Percentiles rank a stretch among this genome's conserved stretches.
Evolutionary conservation across 495 filamentous ascomycete genomes (phyloP).

Genomic region (Penicillium malachiteum): DNA sequence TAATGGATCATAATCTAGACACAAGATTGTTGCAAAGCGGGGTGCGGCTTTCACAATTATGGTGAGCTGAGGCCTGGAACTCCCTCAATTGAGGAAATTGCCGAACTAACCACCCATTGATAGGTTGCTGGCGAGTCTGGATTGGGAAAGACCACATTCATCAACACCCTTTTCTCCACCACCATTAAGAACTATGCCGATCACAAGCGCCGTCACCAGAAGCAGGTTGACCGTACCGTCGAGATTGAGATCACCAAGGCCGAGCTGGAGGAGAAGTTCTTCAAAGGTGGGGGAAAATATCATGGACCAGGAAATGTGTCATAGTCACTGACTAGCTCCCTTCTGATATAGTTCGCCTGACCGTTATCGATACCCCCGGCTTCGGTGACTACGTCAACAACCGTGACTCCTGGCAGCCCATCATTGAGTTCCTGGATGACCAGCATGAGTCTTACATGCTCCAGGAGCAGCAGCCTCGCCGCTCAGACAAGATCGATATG

Average conservation of each 20-base stretch:
- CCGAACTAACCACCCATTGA: conserved; percentile 29
- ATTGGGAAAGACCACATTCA: conserved; percentile 98
- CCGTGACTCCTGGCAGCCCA: conserved; percentile 98
- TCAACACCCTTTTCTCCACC: conserved; percentile 99
- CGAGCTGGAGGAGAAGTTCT: conserved; percentile 99
- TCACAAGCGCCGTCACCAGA: conserved; percentile 96
- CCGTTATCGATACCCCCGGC: conserved; percentile 97
- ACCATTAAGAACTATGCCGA: conserved; percentile 99
- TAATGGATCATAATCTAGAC: conserved; percentile 51
- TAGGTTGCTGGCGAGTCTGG: conserved; percentile 98
- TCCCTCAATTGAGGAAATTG: not conserved
- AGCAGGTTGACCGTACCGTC: conserved; percentile 98
- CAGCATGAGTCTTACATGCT: conserved; percentile 99
- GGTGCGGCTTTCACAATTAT: conserved; percentile 99
- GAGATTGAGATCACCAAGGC: conserved; percentile 99
- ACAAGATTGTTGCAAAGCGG: conserved; percentile 99
- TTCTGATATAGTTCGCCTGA: conserved; percentile 74
- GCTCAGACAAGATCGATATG: conserved; percentile 97
- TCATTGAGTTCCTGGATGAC: conserved; percentile 99
- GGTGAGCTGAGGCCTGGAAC: conserved; percentile 53
- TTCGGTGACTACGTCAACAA: conserved; percentile 99
- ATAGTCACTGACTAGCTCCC: conserved; percentile 14
- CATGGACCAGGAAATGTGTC: not conserved
- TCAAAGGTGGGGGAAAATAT: conserved; percentile 81
- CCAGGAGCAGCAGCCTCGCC: conserved; percentile 98